Base-by-base conservation (phyloP, 352 stramenopile genomes). In the Phytophthora aleatoria region DNA sequence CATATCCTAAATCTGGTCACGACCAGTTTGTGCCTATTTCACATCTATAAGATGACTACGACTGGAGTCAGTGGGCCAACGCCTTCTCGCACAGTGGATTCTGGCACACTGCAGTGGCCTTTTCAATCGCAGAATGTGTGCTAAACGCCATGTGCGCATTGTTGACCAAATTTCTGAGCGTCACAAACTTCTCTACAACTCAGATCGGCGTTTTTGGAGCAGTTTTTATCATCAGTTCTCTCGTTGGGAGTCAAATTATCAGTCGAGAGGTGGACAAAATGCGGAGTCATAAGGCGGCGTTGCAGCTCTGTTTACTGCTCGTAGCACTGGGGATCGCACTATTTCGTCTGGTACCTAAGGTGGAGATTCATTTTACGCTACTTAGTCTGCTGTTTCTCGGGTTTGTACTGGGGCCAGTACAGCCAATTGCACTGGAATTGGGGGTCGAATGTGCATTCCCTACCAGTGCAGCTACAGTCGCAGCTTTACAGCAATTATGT, bases 11-110 rank as follows among this genome's bases (percentile, higher is more conserved):
- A 15, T 44, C 50, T 16, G 42, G 30, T 1, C 61, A 75, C 5
- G 61, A 45, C n/a, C 71, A 79, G 41, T 71, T 83, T 12, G 55
- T 73, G 10, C 80, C 74, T 6, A 73, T 85, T 45, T 73, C 83
- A 3, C 76, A 87, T 47, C 69, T 84, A 7, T 54, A 71, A 30
- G 76, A 87, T 28, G 80, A 89, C 48, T 91, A 90, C 64, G 79
- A 91, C 60, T 90, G 80, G 80, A 67, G 73, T 28, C 83, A 91
- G 57, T 91, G 83, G 83, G 53, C 49, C 13, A 77, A 61, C 15
- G 80, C 39, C 2, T 45, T 45, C 39, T 45, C 39, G 2, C 39
- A 45, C 39, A 45, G 8, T 45, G 39, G 39, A 12, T 45, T 45
- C 9, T 27, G n/a, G 39, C 39, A 45, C 16, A 45, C 39, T 45